phyloP scores from a whole-genome alignment of 2,329 filamentous ascomycete genomes.

The Emmonsia crescens region DNA sequence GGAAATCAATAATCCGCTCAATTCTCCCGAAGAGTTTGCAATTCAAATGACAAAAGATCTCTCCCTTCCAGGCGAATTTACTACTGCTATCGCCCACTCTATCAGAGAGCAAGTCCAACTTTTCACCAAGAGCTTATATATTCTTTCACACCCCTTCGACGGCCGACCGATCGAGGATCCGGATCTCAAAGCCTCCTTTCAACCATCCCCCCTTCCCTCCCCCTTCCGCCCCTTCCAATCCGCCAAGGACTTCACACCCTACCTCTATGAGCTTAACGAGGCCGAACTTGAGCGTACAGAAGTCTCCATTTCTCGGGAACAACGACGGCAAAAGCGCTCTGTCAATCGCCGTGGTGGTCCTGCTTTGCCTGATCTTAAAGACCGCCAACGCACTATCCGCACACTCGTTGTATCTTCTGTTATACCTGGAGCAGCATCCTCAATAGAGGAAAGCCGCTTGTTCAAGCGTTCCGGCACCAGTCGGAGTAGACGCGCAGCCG shows the following conservation, averaged over 20 bases:
- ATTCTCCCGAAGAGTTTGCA: conserved; percentile 92
- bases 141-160: conserved; percentile 88
- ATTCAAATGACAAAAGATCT: conserved; percentile 79
- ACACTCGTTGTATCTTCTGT: conserved; percentile 88
- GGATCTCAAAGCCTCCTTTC: conserved; percentile 73
- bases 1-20: conserved; percentile 93
- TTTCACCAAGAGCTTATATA: conserved; percentile 87
- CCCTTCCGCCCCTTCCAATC: conserved; percentile 86
- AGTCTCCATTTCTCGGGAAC: conserved; percentile 83
- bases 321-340: conserved; percentile 87
- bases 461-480: conserved; percentile 65
- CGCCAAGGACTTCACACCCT: conserved; percentile 88
- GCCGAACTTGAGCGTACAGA: conserved; percentile 83
- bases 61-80: conserved; percentile 87
- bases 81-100: conserved; percentile 92
- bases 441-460: conserved; percentile 72
- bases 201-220: conserved; percentile 69
- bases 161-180: conserved; percentile 86
- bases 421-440: conserved; percentile 71
- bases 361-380: conserved; percentile 88
- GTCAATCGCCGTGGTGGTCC: conserved; percentile 89
- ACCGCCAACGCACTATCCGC: conserved; percentile 83
- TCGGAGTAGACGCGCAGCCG: conserved; percentile 46
- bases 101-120: conserved; percentile 94
- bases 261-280: conserved; percentile 87